A percentile compares a stretch with the other conserved stretches of the same genome.
Evolutionary conservation across 306 rosid genomes (phyloP).

Genomic region (Medicago truncatula): MtrunA17r5.0-ANR NC_053044.1:45610001-45610500

Average conservation of each 20-base stretch:
- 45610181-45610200: constrained; percentile 41
- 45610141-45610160: constrained; percentile 43
- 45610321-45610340: constrained; percentile 36
- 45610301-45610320: constrained; percentile 37
- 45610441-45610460: constrained; percentile 12
- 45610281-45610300: constrained; percentile 41
- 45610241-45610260: constrained; percentile 40
- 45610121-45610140: constrained; percentile 33
- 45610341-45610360: constrained; percentile 45
- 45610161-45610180: constrained; percentile 50
- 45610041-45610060: constrained; percentile 47
- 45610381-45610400: constrained; percentile 45
- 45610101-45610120: constrained; percentile 43
- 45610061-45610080: constrained; percentile 50
- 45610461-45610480: constrained; percentile 53
- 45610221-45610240: constrained; percentile 45
- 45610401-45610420: constrained; percentile 23
- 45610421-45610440: neutral
- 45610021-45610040: constrained; percentile 31
- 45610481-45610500: constrained; percentile 37
- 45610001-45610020: constrained; percentile 27
- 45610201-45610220: constrained; percentile 54
- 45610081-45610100: constrained; percentile 48
- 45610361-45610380: constrained; percentile 42
- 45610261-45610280: constrained; percentile 41